Base-by-base conservation (phyloP, 1,284 basidiomycete species). In the Cryptococcus hybrid region DNA sequence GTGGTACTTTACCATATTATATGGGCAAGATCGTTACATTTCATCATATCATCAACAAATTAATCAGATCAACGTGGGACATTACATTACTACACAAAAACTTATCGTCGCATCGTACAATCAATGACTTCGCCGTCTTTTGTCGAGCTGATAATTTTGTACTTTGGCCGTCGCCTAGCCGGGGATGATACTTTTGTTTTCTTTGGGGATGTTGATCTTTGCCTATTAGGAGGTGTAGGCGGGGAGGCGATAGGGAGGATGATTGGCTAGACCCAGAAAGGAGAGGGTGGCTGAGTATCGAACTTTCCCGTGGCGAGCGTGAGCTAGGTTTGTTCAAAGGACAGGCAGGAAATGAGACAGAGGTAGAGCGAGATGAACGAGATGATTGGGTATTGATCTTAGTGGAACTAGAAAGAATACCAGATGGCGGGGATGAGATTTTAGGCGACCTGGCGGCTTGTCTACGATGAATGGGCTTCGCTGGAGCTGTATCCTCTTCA, bases 111-210 rank as follows among this genome's bases (percentile, higher is more conserved):
- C 46, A 50, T 47, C 36, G 59, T 61, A 47, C 59, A 61, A 36
- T 61, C 62, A 18, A 61, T 54, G 5, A 57, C 44, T 48, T 59
- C 57, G 24, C 58, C 60, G 37, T 62, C 58, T 11, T 54, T 51
- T 5, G 60, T 60, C 40, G 54, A 51, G 47, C 62, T 64, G 8
- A 64, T 34, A 11, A 61, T 52, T 3, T 57, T 47, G 47, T 60
- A 60, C 13, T 42, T 40, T 7, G 44, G 15, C 45, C 51, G 50
- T 39, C 55, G 30, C 30, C 30, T 30, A 3, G 30, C 30, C 30
- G 30, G 30, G 30, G 30, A 30, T 30, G 30, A 54, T 38, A 15
- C 30, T n/a, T 39, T 38, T n/a, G 18, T 30, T 40, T 53, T 48
- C 24, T 38, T 52, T 13, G 54, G 46, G 12, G 9, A 39, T 39